These are phyloP conservation scores for Zymoseptoria pseudotritici DNA, from an alignment of 2,329 filamentous ascomycete species.

Conservation along the genomic window DNA sequence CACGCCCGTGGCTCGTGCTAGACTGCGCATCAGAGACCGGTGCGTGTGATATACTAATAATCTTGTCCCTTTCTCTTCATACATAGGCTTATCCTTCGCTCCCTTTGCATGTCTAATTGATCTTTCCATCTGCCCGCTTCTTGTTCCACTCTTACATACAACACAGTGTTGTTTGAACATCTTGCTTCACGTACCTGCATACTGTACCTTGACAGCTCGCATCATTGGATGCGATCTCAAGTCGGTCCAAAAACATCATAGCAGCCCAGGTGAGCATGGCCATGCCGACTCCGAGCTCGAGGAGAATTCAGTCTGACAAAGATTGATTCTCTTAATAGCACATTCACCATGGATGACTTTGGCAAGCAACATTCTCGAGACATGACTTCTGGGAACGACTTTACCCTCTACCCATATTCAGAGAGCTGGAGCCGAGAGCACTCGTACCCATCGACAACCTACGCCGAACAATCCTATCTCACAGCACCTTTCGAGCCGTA, in stretches of 20 bases:
- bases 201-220: background rate
- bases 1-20: slow-evolving; percentile 17
- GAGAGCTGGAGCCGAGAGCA: slow-evolving; percentile 26
- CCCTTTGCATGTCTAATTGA: background rate
- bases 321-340: background rate
- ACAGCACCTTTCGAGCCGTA: slow-evolving; percentile 32
- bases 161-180: background rate
- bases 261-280: background rate
- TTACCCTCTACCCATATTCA: slow-evolving; percentile 27
- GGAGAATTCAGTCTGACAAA: background rate
- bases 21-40: background rate
- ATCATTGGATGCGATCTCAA: background rate
- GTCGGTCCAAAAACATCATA: background rate
- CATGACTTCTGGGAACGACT: slow-evolving; percentile 19
- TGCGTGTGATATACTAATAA: background rate
- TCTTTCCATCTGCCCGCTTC: background rate
- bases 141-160: background rate
- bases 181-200: background rate
- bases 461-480: slow-evolving; percentile 22
- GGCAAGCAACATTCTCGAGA: background rate
- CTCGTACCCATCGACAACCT: slow-evolving; percentile 20
- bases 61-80: background rate
- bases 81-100: background rate
- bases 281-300: background rate
- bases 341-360: background rate